Evolutionary conservation across 2,329 filamentous ascomycete species (phyloP).

Genomic region (Clonostachys chloroleuca): DNA sequence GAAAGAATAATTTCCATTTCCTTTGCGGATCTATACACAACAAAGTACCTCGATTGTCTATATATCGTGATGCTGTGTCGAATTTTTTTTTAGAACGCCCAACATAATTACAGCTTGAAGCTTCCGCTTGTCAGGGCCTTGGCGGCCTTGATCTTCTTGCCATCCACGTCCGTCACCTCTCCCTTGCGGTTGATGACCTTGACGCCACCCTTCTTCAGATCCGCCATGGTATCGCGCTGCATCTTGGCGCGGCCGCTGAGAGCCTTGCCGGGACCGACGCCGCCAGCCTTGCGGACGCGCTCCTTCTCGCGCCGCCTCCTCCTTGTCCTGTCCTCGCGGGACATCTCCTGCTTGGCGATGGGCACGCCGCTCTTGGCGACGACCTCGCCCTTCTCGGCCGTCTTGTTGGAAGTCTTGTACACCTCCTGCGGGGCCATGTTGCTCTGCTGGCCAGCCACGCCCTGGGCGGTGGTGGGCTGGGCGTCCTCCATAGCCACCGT

Average conservation of each 20-base stretch:
- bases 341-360: conserved; percentile 80
- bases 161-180: conserved; percentile 77
- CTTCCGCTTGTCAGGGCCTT: conserved; percentile 48
- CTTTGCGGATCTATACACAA: neutral
- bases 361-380: conserved; percentile 74
- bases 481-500: conserved; percentile 94
- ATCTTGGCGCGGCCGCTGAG: conserved; percentile 52
- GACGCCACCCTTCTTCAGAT: conserved; percentile 80
- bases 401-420: conserved; percentile 75
- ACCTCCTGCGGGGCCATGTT: conserved; percentile 92
- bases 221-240: conserved; percentile 49
- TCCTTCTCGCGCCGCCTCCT: conserved; percentile 80
- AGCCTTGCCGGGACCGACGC: conserved; percentile 31
- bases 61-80: no score
- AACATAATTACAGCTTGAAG: conserved; percentile 51
- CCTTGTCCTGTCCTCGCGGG: conserved; percentile 76
- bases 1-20: neutral
- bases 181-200: conserved; percentile 91
- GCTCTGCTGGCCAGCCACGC: conserved; percentile 55
- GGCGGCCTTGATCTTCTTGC: conserved; percentile 62
- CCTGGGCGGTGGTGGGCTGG: conserved; percentile 76
- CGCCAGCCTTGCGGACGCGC: conserved; percentile 67
- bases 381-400: conserved; percentile 63
- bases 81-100: neutral
- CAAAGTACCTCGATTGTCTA: neutral